phyloP scores from a whole-genome alignment of 2,329 filamentous ascomycete genomes.

The Endoconidiophora laricicola region DNA sequence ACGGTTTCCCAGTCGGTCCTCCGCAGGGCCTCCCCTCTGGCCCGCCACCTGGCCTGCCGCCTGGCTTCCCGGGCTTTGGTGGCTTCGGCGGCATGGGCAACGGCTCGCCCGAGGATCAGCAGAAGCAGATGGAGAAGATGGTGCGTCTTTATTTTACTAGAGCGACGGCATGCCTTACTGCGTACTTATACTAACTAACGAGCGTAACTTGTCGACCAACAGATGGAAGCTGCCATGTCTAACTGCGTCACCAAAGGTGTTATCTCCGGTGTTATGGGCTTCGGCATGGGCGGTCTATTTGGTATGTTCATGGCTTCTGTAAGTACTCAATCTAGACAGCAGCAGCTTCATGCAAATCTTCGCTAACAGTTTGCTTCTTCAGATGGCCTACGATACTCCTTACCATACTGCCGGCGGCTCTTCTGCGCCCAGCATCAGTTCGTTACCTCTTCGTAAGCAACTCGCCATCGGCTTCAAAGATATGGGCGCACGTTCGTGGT shows the following conservation, averaged over 20 bases:
- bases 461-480: conserved; percentile 77
- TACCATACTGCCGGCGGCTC: conserved; percentile 37
- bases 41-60: conserved; percentile 1
- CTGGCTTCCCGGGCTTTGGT: conserved; percentile 5
- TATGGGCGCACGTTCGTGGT: conserved; percentile 73
- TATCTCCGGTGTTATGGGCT: conserved; percentile 84
- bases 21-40: not conserved
- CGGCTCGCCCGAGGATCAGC: conserved; percentile 12
- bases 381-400: conserved; percentile 98
- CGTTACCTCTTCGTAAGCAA: conserved; percentile 72
- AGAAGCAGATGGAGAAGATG: conserved; percentile 14
- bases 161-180: too few relatives aligned
- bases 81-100: conserved; percentile 1
- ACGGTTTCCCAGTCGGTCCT: not conserved
- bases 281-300: conserved; percentile 83
- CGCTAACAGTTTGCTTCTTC: not conserved
- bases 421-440: conserved; percentile 27
- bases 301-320: conserved; percentile 97
- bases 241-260: conserved; percentile 78
- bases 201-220: not conserved
- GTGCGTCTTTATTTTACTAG: conserved; percentile 1
- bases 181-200: too few relatives aligned
- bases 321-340: conserved; percentile 23
- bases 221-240: conserved; percentile 80
- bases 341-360: not conserved